These are phyloP conservation scores for Didymella keratinophila DNA, from an alignment of 2,329 filamentous ascomycete genomes.

Conservation along the genomic window DNA sequence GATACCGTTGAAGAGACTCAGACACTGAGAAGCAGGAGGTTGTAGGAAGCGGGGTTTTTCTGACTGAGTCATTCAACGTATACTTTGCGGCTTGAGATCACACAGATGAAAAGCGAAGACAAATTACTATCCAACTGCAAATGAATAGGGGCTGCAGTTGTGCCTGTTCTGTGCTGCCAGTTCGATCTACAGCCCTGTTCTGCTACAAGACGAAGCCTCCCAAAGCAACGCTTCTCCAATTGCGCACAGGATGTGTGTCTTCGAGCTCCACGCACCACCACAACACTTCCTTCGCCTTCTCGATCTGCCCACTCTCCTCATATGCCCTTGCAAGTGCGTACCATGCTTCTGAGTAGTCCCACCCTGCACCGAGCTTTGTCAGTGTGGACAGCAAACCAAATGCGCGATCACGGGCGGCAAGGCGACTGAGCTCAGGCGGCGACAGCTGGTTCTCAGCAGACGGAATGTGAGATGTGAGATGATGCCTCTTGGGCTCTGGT, in stretches of 20 bases:
- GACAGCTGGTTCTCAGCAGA: constrained; percentile 54
- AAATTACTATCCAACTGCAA: not conserved
- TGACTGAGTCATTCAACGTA: too few relatives aligned
- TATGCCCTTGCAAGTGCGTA: constrained; percentile 85
- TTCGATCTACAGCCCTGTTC: not conserved
- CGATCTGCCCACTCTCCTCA: constrained; percentile 82
- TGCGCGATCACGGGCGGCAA: constrained; percentile 90
- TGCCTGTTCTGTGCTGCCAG: not conserved
- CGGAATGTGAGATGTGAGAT: constrained; percentile 61
- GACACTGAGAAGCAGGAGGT: not conserved
- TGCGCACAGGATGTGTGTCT: constrained; percentile 79
- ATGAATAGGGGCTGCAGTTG: not conserved
- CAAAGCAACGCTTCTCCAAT: constrained; percentile 72
- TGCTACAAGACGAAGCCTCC: constrained; percentile 46
- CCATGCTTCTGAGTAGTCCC: constrained; percentile 95
- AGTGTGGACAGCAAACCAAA: constrained; percentile 82
- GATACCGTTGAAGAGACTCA: not conserved
- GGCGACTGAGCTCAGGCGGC: constrained; percentile 76
- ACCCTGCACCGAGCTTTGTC: constrained; percentile 84
- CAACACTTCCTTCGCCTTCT: constrained; percentile 89
- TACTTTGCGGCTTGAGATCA: too few relatives aligned
- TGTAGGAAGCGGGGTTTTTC: too few relatives aligned
- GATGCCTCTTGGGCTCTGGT: constrained; percentile 38
- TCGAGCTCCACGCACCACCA: constrained; percentile 99
- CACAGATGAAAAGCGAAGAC: too few relatives aligned